Base-by-base conservation (phyloP, 176 grass and related monocot genomes). In the maize (Zea mays) region DNA sequence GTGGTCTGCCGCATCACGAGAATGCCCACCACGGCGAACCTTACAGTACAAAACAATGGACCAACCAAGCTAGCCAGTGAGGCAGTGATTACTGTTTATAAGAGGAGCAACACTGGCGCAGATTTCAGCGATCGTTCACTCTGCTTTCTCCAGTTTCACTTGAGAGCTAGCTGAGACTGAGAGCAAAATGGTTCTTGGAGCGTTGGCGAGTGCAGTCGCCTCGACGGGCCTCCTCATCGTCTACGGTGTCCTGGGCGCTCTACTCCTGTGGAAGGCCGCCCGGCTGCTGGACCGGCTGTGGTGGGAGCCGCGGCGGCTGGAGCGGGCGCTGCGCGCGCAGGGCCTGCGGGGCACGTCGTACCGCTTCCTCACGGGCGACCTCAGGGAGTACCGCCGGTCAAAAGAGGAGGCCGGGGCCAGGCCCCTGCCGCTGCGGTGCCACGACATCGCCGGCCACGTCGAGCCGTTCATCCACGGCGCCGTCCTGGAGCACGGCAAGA, bases 331-430 rank as follows among this genome's bases (percentile, higher is more conserved):
- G 15, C 81, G 78, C 41, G 54, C 73, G 5, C 87, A 87, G 68
- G 90, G 87, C 6, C 75, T 93, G 7, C 48, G 65, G 3, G 90
- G 90, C 62, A 86, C 80, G 15, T 10, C 69, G 2, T 93, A 93
- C 60, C 81, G 67, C 21, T 84, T 89, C 21, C 76, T 89, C 8
- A 63, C 61, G 48, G 87, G 90, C 15, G 87, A 93, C 42, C 8
- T 76, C 41, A 87, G 72, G 35, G 64, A 85, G 15, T 34, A 48
- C 4, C 68, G 1, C 43, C 41, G 80, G 58, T 37, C 45, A 15
- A 84, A 80, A 47, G 85, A 41, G 66, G 69, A 79, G 60, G 67
- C 63, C 0, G 19, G 13, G 69, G 36, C 78, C 5, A 85, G 19
- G 57, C 73, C 81, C 3, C 9, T 90, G 77, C 84, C 81, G n/a